A percentile compares a stretch with the other conserved stretches of the same genome.
Conservation (phyloP, 2,329 filamentous ascomycete genomes). For the Dactylella cylindrospora region DNA sequence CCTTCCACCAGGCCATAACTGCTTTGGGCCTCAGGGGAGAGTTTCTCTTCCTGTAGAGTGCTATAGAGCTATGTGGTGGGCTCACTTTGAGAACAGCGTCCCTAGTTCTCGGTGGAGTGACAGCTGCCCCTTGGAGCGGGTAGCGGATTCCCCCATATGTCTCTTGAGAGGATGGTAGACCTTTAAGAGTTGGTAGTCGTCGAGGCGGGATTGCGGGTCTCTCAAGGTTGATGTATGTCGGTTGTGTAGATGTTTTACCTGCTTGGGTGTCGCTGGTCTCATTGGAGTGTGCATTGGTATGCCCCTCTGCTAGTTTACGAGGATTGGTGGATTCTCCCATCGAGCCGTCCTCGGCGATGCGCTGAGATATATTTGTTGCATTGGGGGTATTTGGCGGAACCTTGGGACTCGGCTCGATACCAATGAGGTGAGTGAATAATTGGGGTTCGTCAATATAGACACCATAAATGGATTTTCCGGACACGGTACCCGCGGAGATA, state of each 20-base stretch:
- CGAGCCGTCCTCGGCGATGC: too few species aligned
- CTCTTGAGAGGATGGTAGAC: too few species aligned
- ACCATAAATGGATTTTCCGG: constrained; percentile 33
- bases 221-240: too few species aligned
- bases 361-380: neutral
- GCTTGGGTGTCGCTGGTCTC: neutral
- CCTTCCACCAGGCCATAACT: constrained; percentile 43
- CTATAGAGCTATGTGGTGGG: constrained; percentile 10
- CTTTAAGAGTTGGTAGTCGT: neutral
- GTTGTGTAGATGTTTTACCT: constrained; percentile 1
- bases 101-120: constrained; percentile 1
- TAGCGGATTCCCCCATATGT: neutral
- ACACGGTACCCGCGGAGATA: neutral
- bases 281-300: neutral
- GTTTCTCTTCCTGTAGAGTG: constrained; percentile 10
- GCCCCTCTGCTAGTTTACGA: too few species aligned
- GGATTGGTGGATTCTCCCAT: too few species aligned
- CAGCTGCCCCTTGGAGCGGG: too few species aligned
- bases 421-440: neutral
- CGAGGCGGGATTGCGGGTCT: constrained; percentile 2
- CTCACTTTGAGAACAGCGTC: constrained; percentile 10
- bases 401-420: too few species aligned
- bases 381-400: constrained; percentile 5
- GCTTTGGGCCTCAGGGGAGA: constrained; percentile 12
- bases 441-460: constrained; percentile 5